Conservation (phyloP, 208 protist genomes). For the Zelonia costaricensis region DNA sequence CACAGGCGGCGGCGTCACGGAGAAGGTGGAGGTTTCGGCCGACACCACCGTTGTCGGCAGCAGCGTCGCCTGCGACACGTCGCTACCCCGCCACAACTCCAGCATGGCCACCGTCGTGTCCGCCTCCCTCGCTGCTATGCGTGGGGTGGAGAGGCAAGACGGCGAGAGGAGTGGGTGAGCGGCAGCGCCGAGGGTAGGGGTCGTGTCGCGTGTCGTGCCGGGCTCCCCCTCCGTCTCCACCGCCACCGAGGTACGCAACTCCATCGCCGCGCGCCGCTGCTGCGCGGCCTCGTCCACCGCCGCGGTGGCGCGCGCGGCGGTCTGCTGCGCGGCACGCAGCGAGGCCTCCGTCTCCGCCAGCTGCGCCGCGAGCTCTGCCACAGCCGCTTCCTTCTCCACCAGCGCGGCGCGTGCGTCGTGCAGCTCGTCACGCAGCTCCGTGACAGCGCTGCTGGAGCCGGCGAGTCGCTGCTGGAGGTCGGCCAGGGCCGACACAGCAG, state of each 20-base stretch:
- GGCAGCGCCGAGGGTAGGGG: too few relatives aligned
- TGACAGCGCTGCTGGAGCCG: slow-evolving; percentile 21
- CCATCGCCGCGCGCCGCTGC: too few relatives aligned
- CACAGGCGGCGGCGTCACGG: neutral
- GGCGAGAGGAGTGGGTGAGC: too few relatives aligned
- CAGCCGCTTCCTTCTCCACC: slow-evolving; percentile 2
- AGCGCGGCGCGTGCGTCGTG: slow-evolving; percentile 6
- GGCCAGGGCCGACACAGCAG: slow-evolving; percentile 57
- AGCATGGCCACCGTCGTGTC: too few relatives aligned
- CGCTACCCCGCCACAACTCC: too few relatives aligned
- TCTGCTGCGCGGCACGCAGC: neutral
- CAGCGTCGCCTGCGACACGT: neutral
- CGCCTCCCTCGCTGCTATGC: too few relatives aligned
- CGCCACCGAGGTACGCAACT: too few relatives aligned
- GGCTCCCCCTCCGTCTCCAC: too few relatives aligned
- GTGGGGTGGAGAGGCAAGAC: too few relatives aligned
- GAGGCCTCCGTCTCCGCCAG: slow-evolving; percentile 8
- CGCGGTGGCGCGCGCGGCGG: neutral
- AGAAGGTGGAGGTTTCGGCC: too few relatives aligned
- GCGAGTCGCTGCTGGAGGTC: slow-evolving; percentile 53
- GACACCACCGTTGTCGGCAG: neutral
- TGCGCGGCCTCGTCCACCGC: slow-evolving; percentile 11
- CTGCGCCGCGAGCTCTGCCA: slow-evolving; percentile 10
- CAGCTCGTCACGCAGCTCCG: slow-evolving; percentile 20
- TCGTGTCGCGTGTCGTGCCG: too few relatives aligned